Percentiles rank a stretch among this genome's conserved stretches.
These are phyloP conservation scores for Cystoderma amianthinum DNA, from an alignment of 768 basidiomycete genomes.

Conservation along the genomic window DNA sequence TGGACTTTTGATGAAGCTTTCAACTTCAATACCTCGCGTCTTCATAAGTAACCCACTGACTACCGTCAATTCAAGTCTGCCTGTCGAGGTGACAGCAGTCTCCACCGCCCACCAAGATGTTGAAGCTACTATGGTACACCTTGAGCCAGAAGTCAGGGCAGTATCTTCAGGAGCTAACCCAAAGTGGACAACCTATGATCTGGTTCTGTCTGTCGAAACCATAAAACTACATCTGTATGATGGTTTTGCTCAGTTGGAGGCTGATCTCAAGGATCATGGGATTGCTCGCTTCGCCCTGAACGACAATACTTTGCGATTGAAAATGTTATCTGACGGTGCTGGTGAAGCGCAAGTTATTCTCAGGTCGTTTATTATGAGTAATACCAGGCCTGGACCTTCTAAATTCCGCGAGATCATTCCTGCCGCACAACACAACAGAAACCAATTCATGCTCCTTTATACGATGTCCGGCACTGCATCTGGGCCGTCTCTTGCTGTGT, in stretches of 20 bases:
- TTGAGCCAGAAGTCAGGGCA: conserved; percentile 57
- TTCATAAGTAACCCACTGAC: conserved; percentile 44
- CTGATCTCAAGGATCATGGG: conserved; percentile 65
- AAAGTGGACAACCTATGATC: conserved; percentile 63
- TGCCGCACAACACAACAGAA: conserved; percentile 77
- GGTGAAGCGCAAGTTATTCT: conserved; percentile 82
- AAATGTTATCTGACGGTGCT: conserved; percentile 78
- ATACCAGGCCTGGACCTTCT: conserved; percentile 75
- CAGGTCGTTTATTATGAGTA: conserved; percentile 88
- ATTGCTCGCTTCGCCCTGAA: conserved; percentile 84
- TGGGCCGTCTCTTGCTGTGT: conserved; percentile 60
- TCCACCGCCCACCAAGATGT: conserved; percentile 9
- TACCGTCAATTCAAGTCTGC: conserved; percentile 15
- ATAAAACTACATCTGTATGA: conserved; percentile 89
- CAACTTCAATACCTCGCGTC: conserved; percentile 62
- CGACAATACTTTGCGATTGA: conserved; percentile 71
- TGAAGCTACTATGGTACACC: conserved; percentile 19
- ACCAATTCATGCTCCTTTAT: conserved; percentile 92
- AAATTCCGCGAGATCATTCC: conserved; percentile 95
- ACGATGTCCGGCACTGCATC: conserved; percentile 60
- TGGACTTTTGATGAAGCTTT: conserved; percentile 56
- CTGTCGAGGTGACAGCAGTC: conserved; percentile 10
- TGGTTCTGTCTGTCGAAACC: conserved; percentile 61
- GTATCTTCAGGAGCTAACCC: conserved; percentile 13
- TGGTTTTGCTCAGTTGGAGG: conserved; percentile 44